Percentiles rank a stretch among this genome's conserved stretches.
phyloP scores from a whole-genome alignment of 768 basidiomycete genomes.

The Trametes villosa region DNA sequence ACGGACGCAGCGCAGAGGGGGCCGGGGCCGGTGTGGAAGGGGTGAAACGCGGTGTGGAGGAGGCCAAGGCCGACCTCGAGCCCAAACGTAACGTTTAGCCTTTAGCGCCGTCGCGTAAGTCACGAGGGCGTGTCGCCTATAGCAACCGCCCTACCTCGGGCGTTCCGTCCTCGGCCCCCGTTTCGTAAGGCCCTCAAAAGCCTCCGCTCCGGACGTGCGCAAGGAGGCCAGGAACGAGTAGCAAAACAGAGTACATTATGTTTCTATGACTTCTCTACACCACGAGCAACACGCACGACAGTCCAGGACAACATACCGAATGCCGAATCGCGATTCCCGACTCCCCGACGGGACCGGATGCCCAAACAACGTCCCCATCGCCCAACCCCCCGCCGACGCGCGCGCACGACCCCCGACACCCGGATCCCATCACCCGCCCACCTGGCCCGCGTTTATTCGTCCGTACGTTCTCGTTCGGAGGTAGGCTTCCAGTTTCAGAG shows the following conservation, averaged over 20 bases:
- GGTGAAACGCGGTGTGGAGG: conserved; percentile 15
- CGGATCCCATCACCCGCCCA: conserved; percentile 6
- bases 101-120: conserved; percentile 17
- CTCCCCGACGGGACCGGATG: background rate
- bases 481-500: background rate
- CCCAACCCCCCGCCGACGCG: no score
- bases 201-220: background rate
- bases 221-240: background rate
- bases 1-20: conserved; percentile 15
- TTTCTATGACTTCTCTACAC: conserved; percentile 19
- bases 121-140: conserved; percentile 20
- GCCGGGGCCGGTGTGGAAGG: conserved; percentile 16
- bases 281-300: background rate
- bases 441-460: background rate
- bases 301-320: conserved; percentile 4
- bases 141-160: conserved; percentile 15
- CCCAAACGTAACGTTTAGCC: conserved; percentile 9
- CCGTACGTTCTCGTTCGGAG: background rate
- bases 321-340: no score
- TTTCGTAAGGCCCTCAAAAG: background rate
- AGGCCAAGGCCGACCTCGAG: conserved; percentile 13
- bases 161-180: background rate
- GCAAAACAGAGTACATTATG: conserved; percentile 12
- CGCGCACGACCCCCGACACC: conserved; percentile 17
- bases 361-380: no score